Base-by-base conservation (phyloP, 495 filamentous ascomycete species). In the Venustampulla echinocandica region DNA sequence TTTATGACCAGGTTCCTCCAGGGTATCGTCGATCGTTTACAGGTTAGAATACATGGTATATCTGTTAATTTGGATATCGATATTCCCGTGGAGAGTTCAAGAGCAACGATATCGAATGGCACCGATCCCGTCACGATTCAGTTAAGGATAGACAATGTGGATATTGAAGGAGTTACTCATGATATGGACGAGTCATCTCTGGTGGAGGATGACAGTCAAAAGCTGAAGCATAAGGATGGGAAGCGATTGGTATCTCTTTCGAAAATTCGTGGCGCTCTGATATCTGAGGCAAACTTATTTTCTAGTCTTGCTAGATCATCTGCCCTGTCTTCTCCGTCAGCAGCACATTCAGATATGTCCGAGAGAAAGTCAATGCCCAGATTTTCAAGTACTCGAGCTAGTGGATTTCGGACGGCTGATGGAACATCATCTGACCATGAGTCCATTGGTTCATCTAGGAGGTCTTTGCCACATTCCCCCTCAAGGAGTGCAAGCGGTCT, bases 1-100 rank as follows among this genome's bases (percentile, higher is more conserved):
- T 90, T 96, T 53, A 69, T 99, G 11, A 80, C 87, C 9, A 80
- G 75, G 19, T 90, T 93, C 54, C 62, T 97, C 0, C 81, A 87
- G 60, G 88, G 88, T 4, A 77, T 96, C 46, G 69, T 78, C 24
- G 87, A 96, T 58, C 77, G 90, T 30, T 63, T 94, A 19, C 75
- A 87, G 62, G 63, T 96, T 14, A 70, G 69, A 23, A 72, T 95
- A 30, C 73, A 70, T 34, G 61, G 69, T 33, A 68, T 84, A 11
- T 64, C 67, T 10, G 65, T 81, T 45, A 69, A 73, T 45, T 50
- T 80, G 21, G 77, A 88, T 51, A 68, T 89, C 14, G 69, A 78
- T 37, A 63, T 87, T 22, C 76, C 80, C 0, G 62, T 81, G 13
- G 81, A 88, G 30, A 65, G 73, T 41, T 23, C 44, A 36, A 33